Evolutionary conservation across 208 protist species (phyloP), one percentile per base, ranked within the genome.

Genomic region (Acanthamoeba healyi): DNA sequence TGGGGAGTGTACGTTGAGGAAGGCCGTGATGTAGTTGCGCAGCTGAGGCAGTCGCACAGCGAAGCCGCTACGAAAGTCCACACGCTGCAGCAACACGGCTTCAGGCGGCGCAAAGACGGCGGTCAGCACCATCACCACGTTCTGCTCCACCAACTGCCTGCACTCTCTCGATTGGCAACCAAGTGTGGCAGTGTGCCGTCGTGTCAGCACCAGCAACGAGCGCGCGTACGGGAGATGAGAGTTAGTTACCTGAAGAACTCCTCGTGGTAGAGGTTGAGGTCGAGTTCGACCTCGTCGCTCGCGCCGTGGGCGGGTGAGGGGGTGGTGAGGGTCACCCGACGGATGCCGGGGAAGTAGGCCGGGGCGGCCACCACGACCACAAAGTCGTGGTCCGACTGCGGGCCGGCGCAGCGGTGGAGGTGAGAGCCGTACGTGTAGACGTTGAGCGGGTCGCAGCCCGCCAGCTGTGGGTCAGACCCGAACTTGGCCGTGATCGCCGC

Each of bases 81-180:
- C 44, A 0, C 42, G 19, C 44, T 86, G 44, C 10, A 58, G 44
- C 77, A 86, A 38, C 22, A 58, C 19, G 40, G 42, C 77, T 22
- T 58, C 77, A 3, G 77, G 77, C 44, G 77, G 77, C 6, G 77
- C 77, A 38, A 86, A 86, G 26, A 86, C 26, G 2, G 77, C 19
- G 4, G 77, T 86, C 2, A 86, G 77, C 44, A 86, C 77, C 77
- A 86, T 86, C 77, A 86, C 77, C 19, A 86, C 77, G 34, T 86
- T 86, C 22, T 86, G 77, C 4, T 86, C 77, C 9, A 86, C 26
- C 38, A 86, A 7, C 14, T 86, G 77, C 34, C 77, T 86, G 46
- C 15, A 82, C n/a, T n/a, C n/a, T n/a, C n/a, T n/a, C n/a, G n/a
- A n/a, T n/a, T n/a, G n/a, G n/a, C n/a, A n/a, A n/a, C n/a, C n/a